Conservation (phyloP, 2,329 filamentous ascomycete genomes). For the Talaromyces funiculosus region DNA sequence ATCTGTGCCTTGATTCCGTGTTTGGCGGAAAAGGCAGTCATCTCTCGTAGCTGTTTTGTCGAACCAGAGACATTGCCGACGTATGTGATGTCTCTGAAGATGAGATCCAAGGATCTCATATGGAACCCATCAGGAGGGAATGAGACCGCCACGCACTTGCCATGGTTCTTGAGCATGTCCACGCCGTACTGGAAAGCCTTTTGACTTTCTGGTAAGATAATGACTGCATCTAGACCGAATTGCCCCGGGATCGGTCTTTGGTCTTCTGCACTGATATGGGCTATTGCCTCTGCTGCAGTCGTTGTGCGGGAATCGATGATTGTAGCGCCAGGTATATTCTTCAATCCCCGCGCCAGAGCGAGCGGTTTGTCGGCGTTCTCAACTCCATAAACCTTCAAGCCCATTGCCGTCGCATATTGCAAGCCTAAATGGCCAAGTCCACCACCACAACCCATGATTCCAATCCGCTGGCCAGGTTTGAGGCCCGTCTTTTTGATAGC, state of each 20-base stretch:
- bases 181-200: constrained; percentile 15
- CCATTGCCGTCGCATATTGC: constrained; percentile 62
- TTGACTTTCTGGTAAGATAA: constrained; percentile 38
- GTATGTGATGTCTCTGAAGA: constrained; percentile 22
- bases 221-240: constrained; percentile 44
- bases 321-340: constrained; percentile 23
- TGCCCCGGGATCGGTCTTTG: constrained; percentile 21
- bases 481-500: constrained; percentile 55
- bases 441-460: constrained; percentile 60
- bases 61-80: constrained; percentile 20
- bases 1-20: constrained; percentile 19
- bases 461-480: constrained; percentile 62
- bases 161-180: constrained; percentile 26
- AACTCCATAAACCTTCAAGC: constrained; percentile 46
- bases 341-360: constrained; percentile 28
- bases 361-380: constrained; percentile 25
- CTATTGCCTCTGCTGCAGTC: constrained; percentile 26
- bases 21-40: constrained; percentile 19
- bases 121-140: constrained; percentile 36
- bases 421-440: constrained; percentile 65
- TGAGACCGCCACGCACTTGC: constrained; percentile 43
- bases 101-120: constrained; percentile 19
- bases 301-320: constrained; percentile 38
- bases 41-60: constrained; percentile 20
- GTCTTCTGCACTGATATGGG: constrained; percentile 18